Base-by-base conservation (phyloP, 495 filamentous ascomycete species). In the Cudoniella acicularis region DNA sequence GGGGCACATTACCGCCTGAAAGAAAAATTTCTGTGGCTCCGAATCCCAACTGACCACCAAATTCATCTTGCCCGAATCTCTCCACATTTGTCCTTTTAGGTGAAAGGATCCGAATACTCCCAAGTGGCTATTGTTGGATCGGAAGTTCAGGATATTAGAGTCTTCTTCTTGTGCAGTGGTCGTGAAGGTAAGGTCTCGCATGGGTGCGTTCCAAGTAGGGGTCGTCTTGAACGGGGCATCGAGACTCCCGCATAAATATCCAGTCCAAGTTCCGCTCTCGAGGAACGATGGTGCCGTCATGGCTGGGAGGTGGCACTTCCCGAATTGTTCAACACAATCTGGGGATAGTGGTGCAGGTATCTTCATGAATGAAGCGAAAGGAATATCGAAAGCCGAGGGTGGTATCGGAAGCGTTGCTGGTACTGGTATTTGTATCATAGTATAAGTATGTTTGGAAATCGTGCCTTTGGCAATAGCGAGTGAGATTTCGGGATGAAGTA, bases 231-330 rank as follows among this genome's bases (percentile, higher is more conserved):
- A n/a, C n/a, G n/a, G n/a, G n/a, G n/a, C n/a, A n/a, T n/a, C n/a
- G n/a, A n/a, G n/a, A n/a, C n/a, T n/a, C n/a, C n/a, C n/a, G n/a
- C n/a, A n/a, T n/a, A n/a, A n/a, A 22, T 51, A 51, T 10, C 49
- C 49, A 10, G 17, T 22, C 49, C 49, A 51, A 10, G 49, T 51
- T 9, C 49, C 49, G 11, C 25, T 22, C 9, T 16, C 21, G 49
- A 51, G 9, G 25, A 51, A 51, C 49, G 49, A 51, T 51, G 49
- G 49, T 23, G 21, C 18, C 23, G 49, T 51, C 49, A 51, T 51
- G 21, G 17, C 22, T 51, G 49, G 49, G 49, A 51, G 49, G 49
- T 51, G 49, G 49, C 17, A 16, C 17, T 16, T 51, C 49, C 17
- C 10, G 22, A 51, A 51, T 16, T 22, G 11, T 22, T 27, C 25